Evolutionary conservation across 116 monocot genomes (phyloP), one percentile per base, ranked within the genome.

Genomic region (Dioscorea cayenensis): DNA sequence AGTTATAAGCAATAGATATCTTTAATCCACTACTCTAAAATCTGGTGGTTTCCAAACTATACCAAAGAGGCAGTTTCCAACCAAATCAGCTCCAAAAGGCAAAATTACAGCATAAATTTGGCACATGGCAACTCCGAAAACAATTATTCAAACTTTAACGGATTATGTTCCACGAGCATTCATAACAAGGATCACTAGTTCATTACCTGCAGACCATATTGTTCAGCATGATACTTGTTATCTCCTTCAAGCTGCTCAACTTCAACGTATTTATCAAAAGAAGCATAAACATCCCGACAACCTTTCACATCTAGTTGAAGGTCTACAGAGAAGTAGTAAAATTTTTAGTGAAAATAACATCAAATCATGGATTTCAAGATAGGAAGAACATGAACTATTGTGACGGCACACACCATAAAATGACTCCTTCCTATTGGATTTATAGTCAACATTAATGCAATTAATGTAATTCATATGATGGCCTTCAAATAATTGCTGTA

Each of bases 201-300:
- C 38, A 66, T 51, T 21, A 95, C 95, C 95, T 95, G 95, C 63
- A 95, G 71, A 36, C 95, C 95, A 87, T 87, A 74, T 19, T 95
- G 84, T 65, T 95, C 95, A 25, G 95, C 89, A 29, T 95, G 95
- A 75, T 95, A 95, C 68, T 95, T 95, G 72, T 95, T 95, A 78
- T 95, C 95, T 37, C 89, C 95, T 78, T 95, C 95, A 72, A 95
- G 87, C 25, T 76, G 73, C 74, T 95, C 95, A 63, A 92, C 95
- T 78, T 95, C 95, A 68, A 95, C 95, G 81, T 95, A 95, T 78
- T 95, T 95, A 67, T 95, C 95, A 81, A 95, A 95, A 66, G 95
- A 95, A 70, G 92, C 95, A 91, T 95, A 95, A 17, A 95, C 87
- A 87, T 95, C 95, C 27, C 79, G 72, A 77, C 95, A 95, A 38